Base-by-base conservation (phyloP, 371 early-diverging fungal species). In the Actinomucor elegans region DNA sequence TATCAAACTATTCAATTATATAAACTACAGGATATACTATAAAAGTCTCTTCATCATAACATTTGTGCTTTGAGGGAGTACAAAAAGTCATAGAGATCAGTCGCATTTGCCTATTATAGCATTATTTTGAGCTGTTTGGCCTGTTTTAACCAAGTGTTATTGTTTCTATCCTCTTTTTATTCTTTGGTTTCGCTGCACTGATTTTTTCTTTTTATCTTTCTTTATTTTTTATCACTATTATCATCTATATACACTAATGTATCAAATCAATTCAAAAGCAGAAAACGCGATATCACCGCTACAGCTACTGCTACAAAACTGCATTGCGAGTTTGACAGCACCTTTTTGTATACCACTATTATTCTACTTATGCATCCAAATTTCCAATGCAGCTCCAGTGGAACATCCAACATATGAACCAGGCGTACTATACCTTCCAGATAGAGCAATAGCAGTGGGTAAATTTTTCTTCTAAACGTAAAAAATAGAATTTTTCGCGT, bases 381-480 rank as follows among this genome's bases (percentile, higher is more conserved):
- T 9, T 5, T 8, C 23, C 18, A 18, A 15, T 18, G 48, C 55
- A 40, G 35, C 45, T 12, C 61, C 61, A 26, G 52, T 27, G 9
- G 55, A 55, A 35, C 15, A 29, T 11, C 57, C 63, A 23, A 52
- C 40, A 32, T 38, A 48, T 44, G 65, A 60, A 28, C 61, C 61
- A 5, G 73, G 71, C 8, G 63, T 65, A 0, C 12, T 65, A 4
- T 65, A 67, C 51, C 45, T 73, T 7, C 65, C 64, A 5, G 61
- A 73, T 42, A 59, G 45, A 36, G 73, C 73, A 0, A 69, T 73
- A 26, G 49, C 60, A n/a, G 7, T 66, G 38, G 61, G 69, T 73
- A 64, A 37, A 17, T 12, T 41, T 34, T 7, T 26, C 31, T 28
- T 17, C 15, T 12, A 15, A 2, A 28, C 3, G 0, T n/a, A 34